These are phyloP conservation scores for Cryomyces antarcticus DNA, from an alignment of 495 filamentous ascomycete genomes.

Conservation along the genomic window DNA sequence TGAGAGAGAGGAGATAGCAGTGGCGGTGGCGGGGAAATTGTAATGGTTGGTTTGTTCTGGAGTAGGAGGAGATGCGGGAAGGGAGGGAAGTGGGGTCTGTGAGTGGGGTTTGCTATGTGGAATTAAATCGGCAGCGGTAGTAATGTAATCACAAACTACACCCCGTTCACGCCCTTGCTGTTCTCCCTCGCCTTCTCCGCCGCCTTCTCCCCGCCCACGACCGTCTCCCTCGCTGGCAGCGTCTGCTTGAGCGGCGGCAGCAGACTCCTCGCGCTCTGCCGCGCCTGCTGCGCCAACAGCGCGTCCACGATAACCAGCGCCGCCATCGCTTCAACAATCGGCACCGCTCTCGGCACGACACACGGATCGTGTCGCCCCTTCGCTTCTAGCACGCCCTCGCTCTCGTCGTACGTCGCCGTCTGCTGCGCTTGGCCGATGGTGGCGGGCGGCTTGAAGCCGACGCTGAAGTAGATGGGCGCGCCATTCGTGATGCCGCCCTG, in stretches of 20 bases:
- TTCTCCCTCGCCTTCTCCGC: no score
- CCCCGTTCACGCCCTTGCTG: no score
- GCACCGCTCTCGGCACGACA: slow-evolving; percentile 82
- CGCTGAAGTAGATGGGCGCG: slow-evolving; percentile 81
- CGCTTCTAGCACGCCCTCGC: slow-evolving; percentile 62
- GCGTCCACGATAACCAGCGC: slow-evolving; percentile 80
- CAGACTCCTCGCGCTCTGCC: slow-evolving; percentile 32
- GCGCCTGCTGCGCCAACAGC: slow-evolving; percentile 65
- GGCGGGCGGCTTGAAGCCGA: slow-evolving; percentile 89
- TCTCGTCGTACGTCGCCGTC: slow-evolving; percentile 57
- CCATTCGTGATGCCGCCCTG: slow-evolving; percentile 96
- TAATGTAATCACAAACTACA: no score
- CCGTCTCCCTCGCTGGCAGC: slow-evolving; percentile 2
- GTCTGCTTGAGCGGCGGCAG: slow-evolving; percentile 28
- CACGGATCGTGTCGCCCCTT: slow-evolving; percentile 95
- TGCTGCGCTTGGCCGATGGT: slow-evolving; percentile 85
- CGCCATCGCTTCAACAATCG: slow-evolving; percentile 94
- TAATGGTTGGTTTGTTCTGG: no score
- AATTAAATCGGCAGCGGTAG: no score
- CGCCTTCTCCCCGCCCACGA: background rate
- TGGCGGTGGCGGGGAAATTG: no score
- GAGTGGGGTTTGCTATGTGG: no score
- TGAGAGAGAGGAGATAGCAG: no score
- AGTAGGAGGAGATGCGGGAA: no score
- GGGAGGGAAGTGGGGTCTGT: no score